A percentile compares a stretch with the other conserved stretches of the same genome.
phyloP scores from a whole-genome alignment of 192 early-diverging fungal genomes.

The Gaertneriomyces sp. region DNA sequence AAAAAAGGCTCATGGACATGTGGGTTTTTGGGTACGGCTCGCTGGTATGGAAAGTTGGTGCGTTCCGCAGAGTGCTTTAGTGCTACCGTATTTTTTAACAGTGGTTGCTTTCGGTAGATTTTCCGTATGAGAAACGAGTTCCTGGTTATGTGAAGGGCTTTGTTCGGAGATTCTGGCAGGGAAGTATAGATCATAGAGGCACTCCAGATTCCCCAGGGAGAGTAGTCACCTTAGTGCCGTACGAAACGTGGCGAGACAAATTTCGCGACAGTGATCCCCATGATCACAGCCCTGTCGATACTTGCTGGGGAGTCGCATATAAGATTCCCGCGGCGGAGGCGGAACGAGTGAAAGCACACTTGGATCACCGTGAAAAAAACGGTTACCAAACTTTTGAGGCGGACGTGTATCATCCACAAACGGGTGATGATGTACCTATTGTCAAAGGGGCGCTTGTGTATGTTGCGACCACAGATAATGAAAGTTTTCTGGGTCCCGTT shows the following conservation, averaged over 20 bases:
- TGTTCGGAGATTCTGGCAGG: conserved; percentile 77
- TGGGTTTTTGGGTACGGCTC: conserved; percentile 73
- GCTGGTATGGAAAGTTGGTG: conserved; percentile 62
- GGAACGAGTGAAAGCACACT: conserved; percentile 61
- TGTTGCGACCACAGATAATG: conserved; percentile 70
- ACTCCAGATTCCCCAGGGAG: conserved; percentile 71
- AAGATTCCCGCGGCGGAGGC: conserved; percentile 66
- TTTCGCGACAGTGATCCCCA: conserved; percentile 28
- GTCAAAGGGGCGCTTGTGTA: conserved; percentile 69
- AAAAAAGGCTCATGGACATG: conserved; percentile 16
- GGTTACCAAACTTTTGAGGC: conserved; percentile 68
- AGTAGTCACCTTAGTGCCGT: conserved; percentile 79
- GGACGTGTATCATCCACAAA: conserved; percentile 56
- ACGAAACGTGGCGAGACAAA: conserved; percentile 57
- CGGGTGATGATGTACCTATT: conserved; percentile 1
- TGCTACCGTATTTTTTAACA: neutral
- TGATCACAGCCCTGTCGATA: neutral
- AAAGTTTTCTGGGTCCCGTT: conserved; percentile 72
- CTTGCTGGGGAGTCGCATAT: conserved; percentile 74
- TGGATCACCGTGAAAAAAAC: conserved; percentile 89
- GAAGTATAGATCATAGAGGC: conserved; percentile 82
- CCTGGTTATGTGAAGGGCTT: conserved; percentile 66
- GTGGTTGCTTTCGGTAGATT: conserved; percentile 39
- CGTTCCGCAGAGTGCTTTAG: neutral
- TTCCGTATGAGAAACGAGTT: conserved; percentile 50